Percentiles rank a stretch among this genome's conserved stretches.
These are phyloP conservation scores for Fusarium sp. DNA, from an alignment of 2,329 filamentous ascomycete genomes.

Conservation along the genomic window DNA sequence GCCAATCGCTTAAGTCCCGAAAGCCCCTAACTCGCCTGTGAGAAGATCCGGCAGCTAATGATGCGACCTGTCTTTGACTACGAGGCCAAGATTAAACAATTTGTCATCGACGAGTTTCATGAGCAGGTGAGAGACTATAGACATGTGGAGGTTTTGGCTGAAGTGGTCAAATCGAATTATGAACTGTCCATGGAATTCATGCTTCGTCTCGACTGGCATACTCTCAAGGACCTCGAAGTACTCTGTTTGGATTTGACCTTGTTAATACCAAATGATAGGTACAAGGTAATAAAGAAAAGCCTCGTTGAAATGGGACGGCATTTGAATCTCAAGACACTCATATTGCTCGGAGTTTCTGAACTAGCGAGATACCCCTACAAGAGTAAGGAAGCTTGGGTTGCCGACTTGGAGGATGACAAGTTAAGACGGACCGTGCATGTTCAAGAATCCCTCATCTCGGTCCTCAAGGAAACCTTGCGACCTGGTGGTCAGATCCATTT, in stretches of 20 bases:
- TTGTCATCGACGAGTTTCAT: too few species aligned
- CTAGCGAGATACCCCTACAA: neutral
- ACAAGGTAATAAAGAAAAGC: neutral
- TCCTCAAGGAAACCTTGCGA: neutral
- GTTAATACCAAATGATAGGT: rapidly evolving
- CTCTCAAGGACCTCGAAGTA: neutral
- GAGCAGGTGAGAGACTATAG: too few species aligned
- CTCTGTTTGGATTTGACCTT: neutral
- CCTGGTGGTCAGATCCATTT: slow-evolving; percentile 14
- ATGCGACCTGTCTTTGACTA: neutral
- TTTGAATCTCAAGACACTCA: neutral
- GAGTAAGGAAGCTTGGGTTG: neutral
- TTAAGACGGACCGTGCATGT: too few species aligned
- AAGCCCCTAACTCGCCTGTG: neutral
- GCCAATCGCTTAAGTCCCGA: neutral
- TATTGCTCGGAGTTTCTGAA: neutral
- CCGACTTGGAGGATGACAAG: neutral
- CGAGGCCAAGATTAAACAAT: too few species aligned
- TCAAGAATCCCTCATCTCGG: neutral
- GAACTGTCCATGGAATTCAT: neutral
- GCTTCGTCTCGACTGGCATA: neutral
- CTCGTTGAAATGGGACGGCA: neutral
- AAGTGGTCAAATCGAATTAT: neutral
- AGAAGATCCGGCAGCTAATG: neutral
- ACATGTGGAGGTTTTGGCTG: rapidly evolving